phyloP scores from a whole-genome alignment of 75 land plant species.

The Larix kaempferi region DNA sequence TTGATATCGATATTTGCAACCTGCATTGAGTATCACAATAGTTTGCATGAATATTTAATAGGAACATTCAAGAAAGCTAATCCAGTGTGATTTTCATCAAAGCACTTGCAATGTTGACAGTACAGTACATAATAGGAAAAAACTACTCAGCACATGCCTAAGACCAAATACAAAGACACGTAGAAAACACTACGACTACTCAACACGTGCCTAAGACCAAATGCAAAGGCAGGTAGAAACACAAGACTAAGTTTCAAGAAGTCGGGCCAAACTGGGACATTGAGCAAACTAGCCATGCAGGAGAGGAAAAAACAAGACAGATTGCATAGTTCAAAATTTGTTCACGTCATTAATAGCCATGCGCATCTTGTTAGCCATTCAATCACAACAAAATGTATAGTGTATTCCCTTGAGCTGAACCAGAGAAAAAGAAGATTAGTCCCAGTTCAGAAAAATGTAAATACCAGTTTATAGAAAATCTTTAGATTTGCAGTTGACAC shows the following conservation, averaged over 20 bases:
- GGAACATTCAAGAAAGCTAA: background rate
- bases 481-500: no score
- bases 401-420: no score
- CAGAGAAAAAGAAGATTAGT: no score
- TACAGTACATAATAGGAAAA: background rate
- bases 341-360: no score
- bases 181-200: background rate
- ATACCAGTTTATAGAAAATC: no score
- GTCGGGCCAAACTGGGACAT: no score
- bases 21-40: constrained; percentile 23
- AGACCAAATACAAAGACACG: background rate
- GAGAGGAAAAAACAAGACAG: no score
- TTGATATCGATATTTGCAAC: constrained; percentile 89
- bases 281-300: no score
- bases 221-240: background rate
- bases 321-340: no score
- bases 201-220: background rate
- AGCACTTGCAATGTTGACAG: background rate
- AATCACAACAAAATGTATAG: no score
- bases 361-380: no score
- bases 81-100: background rate
- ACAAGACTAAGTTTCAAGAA: background rate
- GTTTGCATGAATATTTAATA: background rate
- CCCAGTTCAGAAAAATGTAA: no score
- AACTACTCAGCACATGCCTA: background rate